These are phyloP conservation scores for Eutrema salsugineum DNA, from an alignment of 441 rosid species.

Conservation along the genomic window DNA sequence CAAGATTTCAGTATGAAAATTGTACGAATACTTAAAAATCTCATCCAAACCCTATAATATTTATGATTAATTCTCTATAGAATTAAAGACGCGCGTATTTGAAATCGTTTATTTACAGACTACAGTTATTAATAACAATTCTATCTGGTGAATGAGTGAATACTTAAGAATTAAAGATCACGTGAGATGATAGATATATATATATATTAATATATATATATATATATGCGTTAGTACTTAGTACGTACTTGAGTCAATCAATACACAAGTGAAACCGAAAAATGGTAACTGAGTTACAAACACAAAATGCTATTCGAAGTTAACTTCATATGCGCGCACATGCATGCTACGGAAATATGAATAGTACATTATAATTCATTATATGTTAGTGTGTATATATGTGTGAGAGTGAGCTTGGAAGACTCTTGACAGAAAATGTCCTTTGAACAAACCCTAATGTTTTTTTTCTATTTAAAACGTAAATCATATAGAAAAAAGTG, in stretches of 20 bases:
- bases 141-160: not conserved
- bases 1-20: not conserved
- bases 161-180: not conserved
- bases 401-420: not conserved
- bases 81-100: too few relatives aligned
- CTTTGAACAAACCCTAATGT: not conserved
- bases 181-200: not conserved
- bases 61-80: not conserved
- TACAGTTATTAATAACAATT: not conserved
- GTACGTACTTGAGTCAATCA: too few relatives aligned
- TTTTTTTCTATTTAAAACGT: not conserved
- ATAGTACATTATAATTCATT: not conserved
- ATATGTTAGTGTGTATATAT: not conserved
- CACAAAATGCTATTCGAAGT: not conserved
- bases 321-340: not conserved
- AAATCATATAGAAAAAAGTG: not conserved
- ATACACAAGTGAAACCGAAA: not conserved
- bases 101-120: not conserved
- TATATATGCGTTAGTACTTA: not conserved
- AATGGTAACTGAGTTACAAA: not conserved
- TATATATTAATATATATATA: too few relatives aligned
- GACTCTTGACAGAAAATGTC: not conserved
- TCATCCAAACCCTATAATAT: not conserved
- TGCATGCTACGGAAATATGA: not conserved
- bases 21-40: not conserved